These are phyloP conservation scores for Brassica balearica DNA, from an alignment of 441 rosid genomes.

Conservation along the genomic window DNA sequence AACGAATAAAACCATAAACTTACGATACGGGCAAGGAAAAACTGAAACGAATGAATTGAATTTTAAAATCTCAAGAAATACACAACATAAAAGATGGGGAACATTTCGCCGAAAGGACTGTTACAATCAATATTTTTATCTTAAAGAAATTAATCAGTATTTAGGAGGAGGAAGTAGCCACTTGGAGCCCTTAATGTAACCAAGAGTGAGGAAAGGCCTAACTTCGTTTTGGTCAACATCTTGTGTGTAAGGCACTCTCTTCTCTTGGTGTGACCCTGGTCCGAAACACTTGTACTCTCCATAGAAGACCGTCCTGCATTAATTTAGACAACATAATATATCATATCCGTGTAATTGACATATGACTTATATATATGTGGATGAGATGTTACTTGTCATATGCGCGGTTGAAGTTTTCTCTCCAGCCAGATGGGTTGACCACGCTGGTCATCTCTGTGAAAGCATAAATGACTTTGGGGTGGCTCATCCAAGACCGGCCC, in stretches of 20 bases:
- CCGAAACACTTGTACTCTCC: conserved; percentile 69
- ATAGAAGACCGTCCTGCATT: conserved; percentile 50
- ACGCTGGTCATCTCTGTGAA: conserved; percentile 52
- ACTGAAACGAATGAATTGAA: conserved; percentile 15
- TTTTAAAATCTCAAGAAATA: neutral
- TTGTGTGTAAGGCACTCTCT: conserved; percentile 50
- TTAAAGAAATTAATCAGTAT: conserved; percentile 7
- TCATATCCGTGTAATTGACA: neutral
- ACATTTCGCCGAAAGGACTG: conserved; percentile 7
- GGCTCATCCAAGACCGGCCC: conserved; percentile 70
- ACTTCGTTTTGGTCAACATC: conserved; percentile 47
- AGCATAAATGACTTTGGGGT: conserved; percentile 60
- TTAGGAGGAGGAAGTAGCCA: conserved; percentile 84
- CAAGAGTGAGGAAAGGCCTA: conserved; percentile 47
- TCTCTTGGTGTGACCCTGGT: conserved; percentile 42
- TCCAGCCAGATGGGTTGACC: conserved; percentile 65
- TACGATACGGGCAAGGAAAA: neutral
- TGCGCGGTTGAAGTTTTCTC: conserved; percentile 36
- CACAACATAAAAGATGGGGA: conserved; percentile 12
- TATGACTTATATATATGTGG: neutral
- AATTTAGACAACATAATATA: neutral
- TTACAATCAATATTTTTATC: neutral
- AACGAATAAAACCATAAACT: neutral
- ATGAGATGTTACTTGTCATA: conserved; percentile 48
- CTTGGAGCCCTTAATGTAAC: conserved; percentile 52